phyloP scores from a whole-genome alignment of 441 rosid genomes.

The Biscutella laevigata region DNA sequence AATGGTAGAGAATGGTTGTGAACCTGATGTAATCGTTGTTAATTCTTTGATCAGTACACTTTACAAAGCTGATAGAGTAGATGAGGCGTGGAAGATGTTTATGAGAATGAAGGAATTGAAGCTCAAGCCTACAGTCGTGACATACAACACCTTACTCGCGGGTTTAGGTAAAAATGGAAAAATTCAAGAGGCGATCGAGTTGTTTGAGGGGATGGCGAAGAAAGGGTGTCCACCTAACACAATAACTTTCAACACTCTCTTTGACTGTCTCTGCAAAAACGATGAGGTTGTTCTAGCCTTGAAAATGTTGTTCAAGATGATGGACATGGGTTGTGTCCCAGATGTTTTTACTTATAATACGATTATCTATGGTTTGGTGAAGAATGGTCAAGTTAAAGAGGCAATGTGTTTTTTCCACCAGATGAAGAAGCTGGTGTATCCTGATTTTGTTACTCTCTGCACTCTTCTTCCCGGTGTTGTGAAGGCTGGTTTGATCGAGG shows the following conservation, averaged over 20 bases:
- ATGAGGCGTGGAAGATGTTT: constrained; percentile 88
- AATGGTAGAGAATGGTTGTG: constrained; percentile 55
- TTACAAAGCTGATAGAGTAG: constrained; percentile 62
- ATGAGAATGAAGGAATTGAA: constrained; percentile 52
- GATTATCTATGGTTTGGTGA: constrained; percentile 61
- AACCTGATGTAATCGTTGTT: constrained; percentile 68
- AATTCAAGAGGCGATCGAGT: constrained; percentile 46
- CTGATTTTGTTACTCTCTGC: constrained; percentile 76
- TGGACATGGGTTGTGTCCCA: constrained; percentile 48
- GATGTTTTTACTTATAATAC: constrained; percentile 85
- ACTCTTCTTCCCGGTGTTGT: constrained; percentile 84
- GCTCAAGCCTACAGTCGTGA: constrained; percentile 74
- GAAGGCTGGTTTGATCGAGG: constrained; percentile 46
- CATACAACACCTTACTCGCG: constrained; percentile 69
- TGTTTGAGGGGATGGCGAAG: constrained; percentile 51
- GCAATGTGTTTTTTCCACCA: constrained; percentile 83
- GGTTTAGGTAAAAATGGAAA: constrained; percentile 73
- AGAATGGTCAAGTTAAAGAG: constrained; percentile 39
- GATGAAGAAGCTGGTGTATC: constrained; percentile 66
- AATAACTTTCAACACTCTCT: constrained; percentile 68
- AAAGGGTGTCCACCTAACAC: constrained; percentile 69
- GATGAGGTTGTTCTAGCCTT: constrained; percentile 64
- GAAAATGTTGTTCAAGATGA: constrained; percentile 58
- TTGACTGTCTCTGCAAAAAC: constrained; percentile 91
- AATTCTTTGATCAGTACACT: constrained; percentile 74